Base-by-base conservation (phyloP, 495 filamentous ascomycete species). In the Trichoderma reesei region DNA sequence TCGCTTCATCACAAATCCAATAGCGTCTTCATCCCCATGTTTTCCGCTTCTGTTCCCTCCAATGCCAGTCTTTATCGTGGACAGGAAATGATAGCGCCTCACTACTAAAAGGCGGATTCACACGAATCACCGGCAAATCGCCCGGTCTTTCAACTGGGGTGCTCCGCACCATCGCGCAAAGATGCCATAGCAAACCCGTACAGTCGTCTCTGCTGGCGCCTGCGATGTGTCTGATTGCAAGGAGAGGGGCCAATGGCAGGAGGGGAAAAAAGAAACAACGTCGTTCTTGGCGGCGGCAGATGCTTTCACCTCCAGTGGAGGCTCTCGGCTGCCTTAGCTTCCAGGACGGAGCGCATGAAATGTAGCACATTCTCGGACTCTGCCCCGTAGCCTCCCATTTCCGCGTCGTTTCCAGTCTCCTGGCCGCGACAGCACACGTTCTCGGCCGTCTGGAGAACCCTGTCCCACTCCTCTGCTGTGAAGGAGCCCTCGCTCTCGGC, bases 401-500 rank as follows among this genome's bases (percentile, higher is more conserved):
- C 72, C 70, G 71, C 74, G 11, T 86, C 83, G 41, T 75, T 78
- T 59, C 80, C 81, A 0, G 77, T 69, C 62, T 70, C 74, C n/a
- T 70, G 51, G 31, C 39, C 41, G 20, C 65, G 63, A 65, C 82
- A 85, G 74, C 90, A 96, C 51, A 84, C 81, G 34, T 74, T 70
- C 68, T 83, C 77, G 38, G 88, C 91, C 60, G 78, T 77, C 68
- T 88, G 79, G 70, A 83, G 85, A 5, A 88, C 84, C 20, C 79
- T 75, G 61, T 92, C 86, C 91, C 92, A 96, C 41, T 83, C 86
- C 42, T 88, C 83, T 64, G 89, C 79, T 26, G 82, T 83, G 68
- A 96, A 98, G 38, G 76, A 74, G 0, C 93, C 93, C 68, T 92
- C 84, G 70, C 91, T 95, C 71, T 96, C 88, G 41, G 83, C 86